These are phyloP conservation scores for Fusarium nurragi DNA, from an alignment of 2,329 filamentous ascomycete species.

Conservation along the genomic window DNA sequence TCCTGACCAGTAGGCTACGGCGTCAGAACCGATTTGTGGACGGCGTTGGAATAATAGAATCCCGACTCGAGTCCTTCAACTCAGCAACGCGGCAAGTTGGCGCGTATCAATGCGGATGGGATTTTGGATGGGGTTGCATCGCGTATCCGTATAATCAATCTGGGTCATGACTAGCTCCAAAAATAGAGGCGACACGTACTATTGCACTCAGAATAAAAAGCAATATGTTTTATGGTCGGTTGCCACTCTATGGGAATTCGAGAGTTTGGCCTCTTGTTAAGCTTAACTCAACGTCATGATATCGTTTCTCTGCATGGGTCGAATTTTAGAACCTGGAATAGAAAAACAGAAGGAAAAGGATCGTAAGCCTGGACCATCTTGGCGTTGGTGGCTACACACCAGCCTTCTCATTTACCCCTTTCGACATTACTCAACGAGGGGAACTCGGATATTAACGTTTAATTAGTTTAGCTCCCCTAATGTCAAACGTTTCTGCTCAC, in stretches of 20 bases:
- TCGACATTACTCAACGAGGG: slow-evolving; percentile 20
- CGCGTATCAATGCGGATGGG: neutral
- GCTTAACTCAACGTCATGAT: slow-evolving; percentile 18
- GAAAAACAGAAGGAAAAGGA: neutral
- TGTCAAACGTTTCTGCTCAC: slow-evolving; percentile 7
- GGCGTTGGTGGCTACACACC: slow-evolving; percentile 15
- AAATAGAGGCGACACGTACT: neutral
- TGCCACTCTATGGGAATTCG: neutral
- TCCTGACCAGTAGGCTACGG: too few species aligned
- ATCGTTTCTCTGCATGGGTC: neutral
- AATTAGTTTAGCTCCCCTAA: slow-evolving; percentile 24
- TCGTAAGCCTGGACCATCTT: slow-evolving; percentile 5
- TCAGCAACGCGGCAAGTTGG: neutral
- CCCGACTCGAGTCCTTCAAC: neutral
- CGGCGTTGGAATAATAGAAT: neutral
- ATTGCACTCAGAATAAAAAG: neutral
- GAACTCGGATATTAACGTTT: slow-evolving; percentile 26
- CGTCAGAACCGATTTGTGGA: too few species aligned
- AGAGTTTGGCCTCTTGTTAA: neutral
- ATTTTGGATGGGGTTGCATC: neutral
- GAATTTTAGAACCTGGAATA: slow-evolving; percentile 9
- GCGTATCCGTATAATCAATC: too few species aligned
- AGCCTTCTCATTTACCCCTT: slow-evolving; percentile 28
- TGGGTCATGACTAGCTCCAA: neutral
- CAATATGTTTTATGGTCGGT: neutral